Base-by-base conservation (phyloP, 768 basidiomycete species). In the Hypholoma sublateritium region DNA sequence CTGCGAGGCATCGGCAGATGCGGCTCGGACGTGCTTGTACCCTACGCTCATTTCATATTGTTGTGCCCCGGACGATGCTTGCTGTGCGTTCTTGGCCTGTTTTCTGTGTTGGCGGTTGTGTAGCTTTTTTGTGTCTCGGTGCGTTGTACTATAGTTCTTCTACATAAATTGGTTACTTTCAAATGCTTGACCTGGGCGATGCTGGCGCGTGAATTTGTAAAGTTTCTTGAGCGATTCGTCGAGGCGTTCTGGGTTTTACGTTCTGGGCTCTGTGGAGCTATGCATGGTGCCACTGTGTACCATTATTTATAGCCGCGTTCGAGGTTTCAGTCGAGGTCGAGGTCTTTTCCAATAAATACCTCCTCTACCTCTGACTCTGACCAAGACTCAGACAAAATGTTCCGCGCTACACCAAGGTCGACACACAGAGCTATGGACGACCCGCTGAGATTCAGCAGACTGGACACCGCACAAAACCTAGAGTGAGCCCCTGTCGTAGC, bases 121-220 rank as follows among this genome's bases (percentile, higher is more conserved):
- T 44, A 53, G 53, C 41, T 53, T 22, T 50, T 19, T 51, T 51
- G 50, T 51, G 50, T 19, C 50, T 22, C 35, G 36, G 19, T 24
- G 36, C 13, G 35, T 51, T 51, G 35, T 51, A 51, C 37, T 51
- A 51, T 51, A 51, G 50, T 7, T 13, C 13, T 35, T 19, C 14
- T 36, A 36, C 14, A 41, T 41, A 8, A 41, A 41, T 1, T 41
- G 5, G 14, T 5, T 41, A 13, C 17, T 41, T 14, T 14, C 16
- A 16, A 5, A 16, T 41, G 1, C 39, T 17, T 41, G 39, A 16
- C 39, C 12, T 1, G 39, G 11, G 16, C 17, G 39, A 41, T 4
- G 14, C 39, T 41, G 7, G 39, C 7, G 3, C 6, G 17, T 41
- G 39, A 2, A 32, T 32, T n/a, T 32, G 28, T 6, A 9, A 32